These are phyloP conservation scores for Coemansia sp. DNA, from an alignment of 192 early-diverging fungal species.

Conservation along the genomic window DNA sequence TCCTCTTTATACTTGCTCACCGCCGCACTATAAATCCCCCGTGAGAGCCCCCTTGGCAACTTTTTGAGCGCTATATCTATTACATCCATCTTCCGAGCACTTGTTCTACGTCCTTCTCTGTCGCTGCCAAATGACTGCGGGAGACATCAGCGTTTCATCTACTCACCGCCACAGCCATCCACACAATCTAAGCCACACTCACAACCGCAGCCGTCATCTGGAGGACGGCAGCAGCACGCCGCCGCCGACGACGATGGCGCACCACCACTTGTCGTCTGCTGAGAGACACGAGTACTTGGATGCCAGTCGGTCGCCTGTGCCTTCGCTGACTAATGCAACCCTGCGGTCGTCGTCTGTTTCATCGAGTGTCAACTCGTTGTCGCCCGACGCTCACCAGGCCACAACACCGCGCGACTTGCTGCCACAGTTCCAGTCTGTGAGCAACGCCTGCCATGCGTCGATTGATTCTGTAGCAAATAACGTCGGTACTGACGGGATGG, in stretches of 20 bases:
- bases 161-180: constrained; percentile 2
- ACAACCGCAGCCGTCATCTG: background rate
- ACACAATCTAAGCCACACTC: background rate
- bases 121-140: background rate
- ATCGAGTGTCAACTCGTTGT: constrained; percentile 50
- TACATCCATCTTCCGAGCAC: background rate
- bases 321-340: constrained; percentile 40
- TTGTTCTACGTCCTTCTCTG: background rate
- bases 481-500: background rate
- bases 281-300: constrained; percentile 11
- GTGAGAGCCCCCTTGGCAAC: background rate
- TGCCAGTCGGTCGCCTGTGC: constrained; percentile 43
- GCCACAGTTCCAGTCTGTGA: constrained; percentile 29
- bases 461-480: background rate
- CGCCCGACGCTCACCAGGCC: constrained; percentile 28
- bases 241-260: constrained; percentile 8
- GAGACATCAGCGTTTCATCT: constrained; percentile 12
- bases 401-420: constrained; percentile 41
- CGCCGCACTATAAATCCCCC: background rate
- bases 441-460: background rate
- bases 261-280: background rate
- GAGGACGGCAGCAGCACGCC: background rate
- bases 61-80: background rate
- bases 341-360: constrained; percentile 47
- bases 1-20: background rate